These are phyloP conservation scores for Pichia occidentalis DNA, from an alignment of 805 yeast genomes.

Conservation along the genomic window DNA sequence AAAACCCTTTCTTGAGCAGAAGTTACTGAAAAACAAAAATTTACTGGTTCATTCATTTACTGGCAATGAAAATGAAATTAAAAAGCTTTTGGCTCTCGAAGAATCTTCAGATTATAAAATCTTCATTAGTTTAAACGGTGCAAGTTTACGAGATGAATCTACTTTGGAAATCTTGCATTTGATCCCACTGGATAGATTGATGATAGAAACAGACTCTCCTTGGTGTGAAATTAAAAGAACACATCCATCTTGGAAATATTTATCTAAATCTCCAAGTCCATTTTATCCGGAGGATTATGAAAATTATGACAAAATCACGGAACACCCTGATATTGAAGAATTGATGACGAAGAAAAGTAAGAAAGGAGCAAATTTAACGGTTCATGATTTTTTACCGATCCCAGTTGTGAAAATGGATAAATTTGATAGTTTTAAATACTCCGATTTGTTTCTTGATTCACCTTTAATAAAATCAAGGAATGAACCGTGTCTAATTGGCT, in stretches of 20 bases:
- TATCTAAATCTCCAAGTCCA: slow-evolving; percentile 50
- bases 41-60: slow-evolving; percentile 97
- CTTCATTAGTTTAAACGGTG: slow-evolving; percentile 84
- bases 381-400: slow-evolving; percentile 52
- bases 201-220: slow-evolving; percentile 95
- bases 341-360: slow-evolving; percentile 5
- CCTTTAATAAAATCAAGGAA: slow-evolving; percentile 76
- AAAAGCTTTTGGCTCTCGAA: slow-evolving; percentile 38
- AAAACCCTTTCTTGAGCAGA: slow-evolving; percentile 49
- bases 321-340: slow-evolving; percentile 8
- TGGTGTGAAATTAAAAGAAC: slow-evolving; percentile 94
- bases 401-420: slow-evolving; percentile 59
- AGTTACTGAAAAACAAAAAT: slow-evolving; percentile 33
- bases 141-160: slow-evolving; percentile 76
- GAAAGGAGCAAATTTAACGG: slow-evolving; percentile 20
- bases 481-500: slow-evolving; percentile 84
- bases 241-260: slow-evolving; percentile 61
- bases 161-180: slow-evolving; percentile 57
- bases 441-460: slow-evolving; percentile 26
- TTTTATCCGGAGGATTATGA: slow-evolving; percentile 40
- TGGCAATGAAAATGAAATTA: slow-evolving; percentile 63
- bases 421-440: slow-evolving; percentile 23
- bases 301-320: slow-evolving; percentile 7
- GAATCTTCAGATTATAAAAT: slow-evolving; percentile 37
- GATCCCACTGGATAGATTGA: slow-evolving; percentile 64